Evolutionary conservation across 2,329 filamentous ascomycete species (phyloP).

Genomic region (Clarireedia monteithiana): DNA sequence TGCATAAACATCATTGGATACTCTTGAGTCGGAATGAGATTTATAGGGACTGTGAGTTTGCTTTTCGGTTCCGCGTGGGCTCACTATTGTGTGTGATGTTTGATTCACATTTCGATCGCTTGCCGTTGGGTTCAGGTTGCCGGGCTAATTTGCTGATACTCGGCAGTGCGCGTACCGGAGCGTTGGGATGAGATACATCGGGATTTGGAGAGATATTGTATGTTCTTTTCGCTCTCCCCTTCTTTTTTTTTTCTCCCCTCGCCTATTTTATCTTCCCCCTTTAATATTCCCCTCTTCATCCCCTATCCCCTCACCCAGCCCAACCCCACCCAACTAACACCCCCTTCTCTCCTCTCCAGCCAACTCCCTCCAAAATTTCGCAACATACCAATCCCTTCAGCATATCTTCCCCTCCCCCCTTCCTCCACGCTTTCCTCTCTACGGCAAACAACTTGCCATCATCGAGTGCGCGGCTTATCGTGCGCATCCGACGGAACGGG

Average conservation of each 20-base stretch:
- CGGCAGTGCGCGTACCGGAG: slow-evolving; percentile 7
- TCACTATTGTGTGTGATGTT: background rate
- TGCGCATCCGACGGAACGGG: background rate
- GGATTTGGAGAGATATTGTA: slow-evolving; percentile 16
- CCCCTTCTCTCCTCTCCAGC: background rate
- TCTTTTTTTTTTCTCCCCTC: too few species aligned
- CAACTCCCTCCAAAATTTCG: slow-evolving; percentile 10
- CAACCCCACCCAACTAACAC: background rate
- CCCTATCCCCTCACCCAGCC: background rate
- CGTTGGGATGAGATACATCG: slow-evolving; percentile 14
- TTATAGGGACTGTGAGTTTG: slow-evolving; percentile 12
- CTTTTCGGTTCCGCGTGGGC: too few species aligned
- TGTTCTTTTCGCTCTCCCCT: background rate
- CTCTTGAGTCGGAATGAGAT: slow-evolving; percentile 12
- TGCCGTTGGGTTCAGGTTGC: background rate
- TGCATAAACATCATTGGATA: slow-evolving; percentile 16
- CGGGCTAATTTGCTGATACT: background rate
- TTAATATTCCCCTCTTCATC: background rate
- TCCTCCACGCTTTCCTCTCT: slow-evolving; percentile 4
- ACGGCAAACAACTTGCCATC: slow-evolving; percentile 13
- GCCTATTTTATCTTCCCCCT: too few species aligned
- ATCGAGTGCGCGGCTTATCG: slow-evolving; percentile 11
- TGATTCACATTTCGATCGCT: background rate
- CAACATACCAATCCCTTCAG: slow-evolving; percentile 7
- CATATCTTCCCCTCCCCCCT: background rate